Conservation (phyloP, 176 grass and related monocot species). For the Hordeum vulgare region MorexV3_pseudomolecules_assembly NC_058518.1:270408133-270408632, state of each 20-base stretch:
- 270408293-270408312: conserved; percentile 23
- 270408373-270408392: conserved; percentile 34
- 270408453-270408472: conserved; percentile 15
- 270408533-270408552: conserved; percentile 30
- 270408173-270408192: conserved; percentile 35
- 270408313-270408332: conserved; percentile 21
- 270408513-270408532: conserved; percentile 31
- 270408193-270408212: conserved; percentile 22
- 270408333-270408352: not conserved
- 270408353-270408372: not conserved
- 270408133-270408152: conserved; percentile 33
- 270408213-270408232: not conserved
- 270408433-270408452: not conserved
- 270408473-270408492: conserved; percentile 9
- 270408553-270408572: conserved; percentile 37
- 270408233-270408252: conserved; percentile 43
- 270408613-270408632: not conserved
- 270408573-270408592: conserved; percentile 45
- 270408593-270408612: conserved; percentile 46
- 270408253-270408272: conserved; percentile 32
- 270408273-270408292: conserved; percentile 9
- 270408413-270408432: not conserved
- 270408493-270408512: conserved; percentile 37
- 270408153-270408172: conserved; percentile 14
- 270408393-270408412: conserved; percentile 44